Evolutionary conservation across 345 rosid species (phyloP), one percentile per base, ranked within the genome.

Genomic region (Hibiscus syriacus): DNA sequence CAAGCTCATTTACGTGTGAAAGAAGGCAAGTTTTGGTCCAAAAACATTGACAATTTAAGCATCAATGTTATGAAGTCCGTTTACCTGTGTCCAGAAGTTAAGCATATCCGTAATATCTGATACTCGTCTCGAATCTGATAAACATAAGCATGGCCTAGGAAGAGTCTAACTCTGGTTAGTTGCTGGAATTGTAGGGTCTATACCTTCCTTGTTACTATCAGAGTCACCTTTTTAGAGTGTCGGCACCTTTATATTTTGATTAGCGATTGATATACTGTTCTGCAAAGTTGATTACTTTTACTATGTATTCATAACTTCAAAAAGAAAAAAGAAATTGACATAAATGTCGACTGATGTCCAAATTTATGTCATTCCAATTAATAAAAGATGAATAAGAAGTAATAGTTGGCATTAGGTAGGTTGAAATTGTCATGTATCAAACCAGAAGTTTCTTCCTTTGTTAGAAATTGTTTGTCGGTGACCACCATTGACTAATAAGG

Each of bases 21-120:
- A 11, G 0, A 14, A 1, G 49, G 49, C 49, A 11, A 12, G 49
- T 45, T 45, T 76, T 73, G 69, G 65, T 55, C 56, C 57, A 69
- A 69, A 69, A 26, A 36, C 11, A 43, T 32, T 55, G 60, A 22
- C 45, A 60, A 2, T 39, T 56, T 39, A 25, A 61, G 6, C 61
- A 39, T 6, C 66, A 41, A 25, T 29, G 27, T 52, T 66, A 5
- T 34, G 4, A 48, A 48, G n/a, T 48, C 11, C 7, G 11, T 41
- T 41, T 41, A 12, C 12, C 5, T 30, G 0, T 41, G 16, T 41
- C 3, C 0, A 41, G 2, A 41, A 41, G 10, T 41, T 41, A 13
- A 13, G 12, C n/a, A 13, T 13, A 12, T 13, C 12, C n/a, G 5
- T 41, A 48, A 6, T 17, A 48, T 48, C 1, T 1, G 3, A 48